Evolutionary conservation across 2,329 filamentous ascomycete genomes (phyloP).

Genomic region (Colletotrichum shisoi): DNA sequence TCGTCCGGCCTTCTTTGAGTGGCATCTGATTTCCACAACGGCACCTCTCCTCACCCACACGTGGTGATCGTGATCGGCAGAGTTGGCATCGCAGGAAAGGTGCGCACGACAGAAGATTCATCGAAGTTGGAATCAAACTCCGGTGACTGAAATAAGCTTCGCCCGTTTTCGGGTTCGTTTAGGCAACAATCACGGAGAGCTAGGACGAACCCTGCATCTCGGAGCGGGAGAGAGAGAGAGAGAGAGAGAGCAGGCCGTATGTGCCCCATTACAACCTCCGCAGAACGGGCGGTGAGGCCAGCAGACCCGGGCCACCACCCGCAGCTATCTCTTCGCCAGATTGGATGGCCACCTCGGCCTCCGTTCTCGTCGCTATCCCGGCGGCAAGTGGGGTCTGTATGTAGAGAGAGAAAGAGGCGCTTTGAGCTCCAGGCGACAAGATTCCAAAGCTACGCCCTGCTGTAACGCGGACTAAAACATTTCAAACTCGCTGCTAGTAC

Average conservation of each 20-base stretch:
- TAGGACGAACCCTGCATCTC: slow-evolving; percentile 14
- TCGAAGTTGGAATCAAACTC: neutral
- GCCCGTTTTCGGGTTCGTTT: slow-evolving; percentile 17
- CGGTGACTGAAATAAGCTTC: slow-evolving; percentile 4
- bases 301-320: slow-evolving; percentile 2
- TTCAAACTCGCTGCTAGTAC: slow-evolving; percentile 6
- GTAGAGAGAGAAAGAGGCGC: neutral
- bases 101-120: neutral
- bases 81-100: slow-evolving; percentile 4
- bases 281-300: neutral
- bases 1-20: neutral
- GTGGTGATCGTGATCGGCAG: slow-evolving; percentile 1
- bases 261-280: neutral
- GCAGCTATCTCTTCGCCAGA: neutral
- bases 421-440: slow-evolving; percentile 3
- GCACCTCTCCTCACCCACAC: neutral
- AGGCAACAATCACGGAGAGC: neutral
- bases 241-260: neutral
- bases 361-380: neutral
- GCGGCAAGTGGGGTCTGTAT: neutral
- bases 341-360: neutral
- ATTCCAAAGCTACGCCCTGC: slow-evolving; percentile 3
- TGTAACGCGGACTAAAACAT: slow-evolving; percentile 6
- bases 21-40: neutral
- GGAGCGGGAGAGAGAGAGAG: no score